These are phyloP conservation scores for Parascedosporium putredinis DNA, from an alignment of 2,329 filamentous ascomycete genomes.

Conservation along the genomic window DNA sequence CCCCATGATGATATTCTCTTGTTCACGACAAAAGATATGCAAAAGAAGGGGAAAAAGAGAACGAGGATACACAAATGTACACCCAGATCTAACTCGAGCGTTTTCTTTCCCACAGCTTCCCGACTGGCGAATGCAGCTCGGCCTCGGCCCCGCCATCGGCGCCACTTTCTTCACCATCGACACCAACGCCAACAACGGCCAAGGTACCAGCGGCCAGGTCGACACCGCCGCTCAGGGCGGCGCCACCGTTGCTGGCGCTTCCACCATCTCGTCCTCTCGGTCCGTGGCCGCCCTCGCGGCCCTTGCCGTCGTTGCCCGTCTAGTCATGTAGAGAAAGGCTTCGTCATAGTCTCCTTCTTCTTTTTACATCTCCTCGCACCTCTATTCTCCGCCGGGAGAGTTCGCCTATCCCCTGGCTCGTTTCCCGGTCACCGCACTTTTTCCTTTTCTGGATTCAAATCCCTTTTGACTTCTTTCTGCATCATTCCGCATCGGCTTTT, in stretches of 20 bases:
- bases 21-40: neutral
- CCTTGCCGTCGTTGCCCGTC: neutral
- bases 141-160: conserved; percentile 17
- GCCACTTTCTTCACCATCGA: conserved; percentile 19
- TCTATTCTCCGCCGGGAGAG: too few relatives aligned
- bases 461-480: too few relatives aligned
- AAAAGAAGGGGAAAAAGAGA: neutral
- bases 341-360: neutral
- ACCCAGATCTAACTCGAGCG: neutral
- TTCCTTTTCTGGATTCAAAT: too few relatives aligned
- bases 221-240: neutral
- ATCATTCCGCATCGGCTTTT: too few relatives aligned
- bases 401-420: too few relatives aligned
- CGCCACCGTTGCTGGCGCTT: neutral
- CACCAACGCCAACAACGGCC: conserved; percentile 10
- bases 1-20: too few relatives aligned
- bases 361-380: neutral
- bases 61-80: neutral
- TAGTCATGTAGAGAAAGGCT: neutral
- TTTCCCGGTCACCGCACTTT: too few relatives aligned
- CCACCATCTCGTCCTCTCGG: neutral
- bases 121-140: conserved; percentile 15
- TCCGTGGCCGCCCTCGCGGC: neutral
- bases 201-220: conserved; percentile 1
- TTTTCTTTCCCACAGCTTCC: conserved; percentile 10